Conservation (phyloP, 192 early-diverging fungal species). For the Jimgerdemannia flammicorona region DNA sequence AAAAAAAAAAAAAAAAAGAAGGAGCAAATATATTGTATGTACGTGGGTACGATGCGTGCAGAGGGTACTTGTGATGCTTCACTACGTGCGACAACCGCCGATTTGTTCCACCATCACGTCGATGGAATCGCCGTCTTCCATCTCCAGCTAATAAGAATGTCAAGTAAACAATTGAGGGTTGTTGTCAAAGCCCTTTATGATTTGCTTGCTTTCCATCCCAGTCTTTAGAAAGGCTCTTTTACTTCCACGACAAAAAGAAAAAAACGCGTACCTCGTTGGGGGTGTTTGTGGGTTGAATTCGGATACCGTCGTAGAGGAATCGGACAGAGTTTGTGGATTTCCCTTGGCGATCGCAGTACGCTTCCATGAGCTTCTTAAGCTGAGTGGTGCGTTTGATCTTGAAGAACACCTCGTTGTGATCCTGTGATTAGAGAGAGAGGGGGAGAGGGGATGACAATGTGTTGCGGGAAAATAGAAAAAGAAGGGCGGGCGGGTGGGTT, state of each 20-base stretch:
- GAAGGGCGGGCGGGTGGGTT: no score
- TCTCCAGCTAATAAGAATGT: conserved; percentile 61
- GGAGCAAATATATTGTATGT: background rate
- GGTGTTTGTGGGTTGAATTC: conserved; percentile 71
- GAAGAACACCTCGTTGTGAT: conserved; percentile 80
- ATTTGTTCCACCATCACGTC: conserved; percentile 94
- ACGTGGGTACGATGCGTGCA: background rate
- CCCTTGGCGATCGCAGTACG: conserved; percentile 86
- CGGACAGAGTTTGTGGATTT: conserved; percentile 75
- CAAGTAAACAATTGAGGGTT: background rate
- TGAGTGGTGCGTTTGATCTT: conserved; percentile 94
- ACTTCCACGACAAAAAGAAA: background rate
- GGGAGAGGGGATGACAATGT: no score
- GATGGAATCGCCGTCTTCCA: conserved; percentile 95
- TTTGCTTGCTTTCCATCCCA: background rate
- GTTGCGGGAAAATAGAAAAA: no score
- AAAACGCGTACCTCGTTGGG: conserved; percentile 69
- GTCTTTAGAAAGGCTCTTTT: background rate
- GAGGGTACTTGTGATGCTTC: background rate
- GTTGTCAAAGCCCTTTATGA: background rate
- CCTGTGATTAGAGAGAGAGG: conserved; percentile 39
- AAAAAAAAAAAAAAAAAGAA: background rate
- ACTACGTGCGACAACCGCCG: conserved; percentile 49
- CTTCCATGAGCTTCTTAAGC: conserved; percentile 91
- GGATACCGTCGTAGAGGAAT: conserved; percentile 88